Evolutionary conservation across 2,329 filamentous ascomycete species (phyloP).

Genomic region (Nakataea oryzae): DNA sequence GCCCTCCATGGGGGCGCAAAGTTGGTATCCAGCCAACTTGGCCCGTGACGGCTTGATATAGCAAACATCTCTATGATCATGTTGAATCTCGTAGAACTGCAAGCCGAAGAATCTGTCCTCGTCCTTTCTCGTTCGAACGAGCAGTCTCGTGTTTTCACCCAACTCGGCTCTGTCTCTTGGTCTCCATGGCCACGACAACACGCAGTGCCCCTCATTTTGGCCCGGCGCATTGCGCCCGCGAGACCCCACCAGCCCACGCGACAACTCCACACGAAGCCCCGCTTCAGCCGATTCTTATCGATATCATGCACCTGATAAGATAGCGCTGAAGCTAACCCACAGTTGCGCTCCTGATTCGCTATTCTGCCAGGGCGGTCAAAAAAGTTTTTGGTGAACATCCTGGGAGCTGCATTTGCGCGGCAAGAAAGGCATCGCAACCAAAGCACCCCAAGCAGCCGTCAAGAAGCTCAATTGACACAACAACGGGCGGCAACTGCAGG

Average conservation of each 20-base stretch:
- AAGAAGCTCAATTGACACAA: neutral
- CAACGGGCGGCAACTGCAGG: neutral
- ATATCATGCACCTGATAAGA: neutral
- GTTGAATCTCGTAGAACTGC: neutral
- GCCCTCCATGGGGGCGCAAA: too few relatives aligned
- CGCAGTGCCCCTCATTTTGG: too few relatives aligned
- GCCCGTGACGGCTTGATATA: neutral
- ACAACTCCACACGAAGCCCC: too few relatives aligned
- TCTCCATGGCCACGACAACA: too few relatives aligned
- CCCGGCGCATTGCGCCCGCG: too few relatives aligned
- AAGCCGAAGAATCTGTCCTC: neutral
- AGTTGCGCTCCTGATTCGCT: neutral
- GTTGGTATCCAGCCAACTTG: neutral
- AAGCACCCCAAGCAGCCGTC: neutral
- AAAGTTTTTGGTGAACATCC: conserved; percentile 1
- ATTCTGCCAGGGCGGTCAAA: conserved; percentile 4
- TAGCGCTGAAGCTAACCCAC: neutral
- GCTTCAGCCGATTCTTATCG: neutral
- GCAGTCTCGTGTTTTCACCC: neutral
- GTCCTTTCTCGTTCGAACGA: neutral
- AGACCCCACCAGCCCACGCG: neutral
- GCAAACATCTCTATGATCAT: neutral
- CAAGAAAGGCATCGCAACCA: neutral
- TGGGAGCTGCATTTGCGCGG: neutral
- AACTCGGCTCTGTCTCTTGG: too few relatives aligned